Base-by-base conservation (phyloP, 805 yeast genomes). In the Jamesozyma jinghongensis region DNA sequence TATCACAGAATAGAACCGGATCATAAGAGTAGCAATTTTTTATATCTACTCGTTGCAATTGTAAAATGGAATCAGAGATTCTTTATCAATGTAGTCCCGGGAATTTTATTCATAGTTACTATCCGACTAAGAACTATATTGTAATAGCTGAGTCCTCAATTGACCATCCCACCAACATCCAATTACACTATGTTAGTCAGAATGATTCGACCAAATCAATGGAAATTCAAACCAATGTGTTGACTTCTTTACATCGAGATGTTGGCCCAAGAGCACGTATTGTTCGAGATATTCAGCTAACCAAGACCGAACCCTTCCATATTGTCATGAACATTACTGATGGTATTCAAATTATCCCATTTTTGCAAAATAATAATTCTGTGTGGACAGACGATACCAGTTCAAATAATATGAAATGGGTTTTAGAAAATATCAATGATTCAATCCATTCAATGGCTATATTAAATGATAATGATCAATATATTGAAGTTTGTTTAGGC, bases 281-380 rank as follows among this genome's bases (percentile, higher is more conserved):
- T 12, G 40, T 43, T 6, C 46, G 34, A 28, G 41, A 39, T 19
- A 44, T 48, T 1, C 16, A 32, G 10, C 14, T 45, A 4, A 33
- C 36, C 3, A 32, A 31, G n/a, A 37, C 34, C 17, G 28, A 34
- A 10, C 20, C 30, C 8, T 34, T 40, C 32, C 40, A 34, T 19
- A 11, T 51, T 8, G 32, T 52, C 5, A 17, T 52, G 2, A 48
- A 46, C 40, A 41, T 44, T 4, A 39, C 46, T 3, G 49, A 47
- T 32, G 52, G 49, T 19, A 35, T 54, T 10, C 49, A 45, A 31
- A 34, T 48, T 14, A 33, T 44, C 11, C 33, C 46, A 13, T 40
- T 52, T n/a, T 45, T n/a, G 16, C 31, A 17, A 3, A 12, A 5
- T 8, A 29, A 33, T 18, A 3, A 4, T 8, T 10, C 14, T 18